Percentiles rank a stretch among this genome's conserved stretches.
These are phyloP conservation scores for Neopestalotiopsis rosae DNA, from an alignment of 2,329 filamentous ascomycete species.

Conservation along the genomic window DNA sequence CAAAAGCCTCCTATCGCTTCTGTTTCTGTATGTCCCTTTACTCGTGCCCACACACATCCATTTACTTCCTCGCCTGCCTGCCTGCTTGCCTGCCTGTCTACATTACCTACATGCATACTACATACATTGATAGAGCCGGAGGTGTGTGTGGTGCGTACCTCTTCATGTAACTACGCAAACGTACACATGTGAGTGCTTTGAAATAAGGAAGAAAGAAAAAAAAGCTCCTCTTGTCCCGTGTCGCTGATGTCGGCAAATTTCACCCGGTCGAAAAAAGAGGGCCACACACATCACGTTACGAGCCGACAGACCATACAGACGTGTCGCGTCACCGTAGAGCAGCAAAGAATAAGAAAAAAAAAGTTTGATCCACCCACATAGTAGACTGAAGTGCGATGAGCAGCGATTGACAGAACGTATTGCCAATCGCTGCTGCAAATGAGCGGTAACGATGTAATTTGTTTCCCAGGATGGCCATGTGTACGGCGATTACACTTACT, in stretches of 20 bases:
- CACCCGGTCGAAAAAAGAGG: neutral
- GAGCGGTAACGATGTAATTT: neutral
- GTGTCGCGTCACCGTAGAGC: slow-evolving; percentile 4
- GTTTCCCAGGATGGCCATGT: neutral
- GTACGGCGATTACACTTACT: neutral
- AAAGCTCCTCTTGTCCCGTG: neutral
- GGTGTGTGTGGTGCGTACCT: neutral
- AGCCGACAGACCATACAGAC: neutral
- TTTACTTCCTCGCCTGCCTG: neutral
- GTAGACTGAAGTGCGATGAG: slow-evolving; percentile 7
- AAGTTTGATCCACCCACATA: neutral
- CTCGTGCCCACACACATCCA: neutral
- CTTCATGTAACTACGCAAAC: neutral
- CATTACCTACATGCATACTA: neutral
- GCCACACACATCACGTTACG: neutral
- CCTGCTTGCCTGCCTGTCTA: neutral
- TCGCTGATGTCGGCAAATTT: slow-evolving; percentile 3
- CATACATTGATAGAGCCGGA: neutral
- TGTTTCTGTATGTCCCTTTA: neutral
- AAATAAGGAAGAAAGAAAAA: neutral
- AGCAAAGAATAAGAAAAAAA: neutral
- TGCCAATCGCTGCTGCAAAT: slow-evolving; percentile 8
- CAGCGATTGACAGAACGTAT: slow-evolving; percentile 11
- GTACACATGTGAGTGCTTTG: neutral
- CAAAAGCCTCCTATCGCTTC: neutral